phyloP scores from a whole-genome alignment of 1,284 basidiomycete genomes.

The Marasmius sp. region DNA sequence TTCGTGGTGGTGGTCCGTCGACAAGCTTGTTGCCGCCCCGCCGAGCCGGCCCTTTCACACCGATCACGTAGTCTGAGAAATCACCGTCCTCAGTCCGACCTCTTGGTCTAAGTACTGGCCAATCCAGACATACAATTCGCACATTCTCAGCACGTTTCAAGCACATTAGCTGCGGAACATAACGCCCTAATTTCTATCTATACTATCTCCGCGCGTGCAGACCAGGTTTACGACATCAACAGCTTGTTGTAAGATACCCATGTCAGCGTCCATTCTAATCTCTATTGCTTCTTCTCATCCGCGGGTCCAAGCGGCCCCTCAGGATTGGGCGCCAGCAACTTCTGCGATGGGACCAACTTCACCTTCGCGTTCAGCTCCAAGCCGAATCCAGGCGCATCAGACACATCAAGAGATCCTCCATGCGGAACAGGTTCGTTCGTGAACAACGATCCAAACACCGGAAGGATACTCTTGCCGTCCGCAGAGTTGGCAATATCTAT shows the following conservation, averaged over 20 bases:
- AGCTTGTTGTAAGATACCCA: background rate
- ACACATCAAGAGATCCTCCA: constrained; percentile 41
- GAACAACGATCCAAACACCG: constrained; percentile 52
- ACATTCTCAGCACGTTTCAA: background rate
- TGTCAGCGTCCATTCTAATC: background rate
- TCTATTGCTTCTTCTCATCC: constrained; percentile 1
- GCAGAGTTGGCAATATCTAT: constrained; percentile 51
- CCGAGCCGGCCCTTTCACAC: background rate
- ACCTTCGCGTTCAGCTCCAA: constrained; percentile 45
- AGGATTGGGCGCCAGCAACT: constrained; percentile 10
- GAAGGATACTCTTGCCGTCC: constrained; percentile 45
- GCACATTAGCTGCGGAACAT: background rate
- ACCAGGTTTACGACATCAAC: background rate
- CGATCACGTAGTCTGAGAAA: background rate
- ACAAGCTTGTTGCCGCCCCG: constrained; percentile 1
- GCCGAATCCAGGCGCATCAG: constrained; percentile 46
- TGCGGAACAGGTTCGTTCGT: constrained; percentile 46
- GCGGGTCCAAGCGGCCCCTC: constrained; percentile 11
- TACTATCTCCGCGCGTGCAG: background rate
- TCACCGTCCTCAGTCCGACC: background rate
- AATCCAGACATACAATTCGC: background rate
- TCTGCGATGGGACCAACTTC: constrained; percentile 18
- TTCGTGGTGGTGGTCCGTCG: background rate
- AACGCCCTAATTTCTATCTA: too few species aligned
- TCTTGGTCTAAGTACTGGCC: background rate